Base-by-base conservation (phyloP, 768 basidiomycete species). In the Clitopilus hobsonii region DNA sequence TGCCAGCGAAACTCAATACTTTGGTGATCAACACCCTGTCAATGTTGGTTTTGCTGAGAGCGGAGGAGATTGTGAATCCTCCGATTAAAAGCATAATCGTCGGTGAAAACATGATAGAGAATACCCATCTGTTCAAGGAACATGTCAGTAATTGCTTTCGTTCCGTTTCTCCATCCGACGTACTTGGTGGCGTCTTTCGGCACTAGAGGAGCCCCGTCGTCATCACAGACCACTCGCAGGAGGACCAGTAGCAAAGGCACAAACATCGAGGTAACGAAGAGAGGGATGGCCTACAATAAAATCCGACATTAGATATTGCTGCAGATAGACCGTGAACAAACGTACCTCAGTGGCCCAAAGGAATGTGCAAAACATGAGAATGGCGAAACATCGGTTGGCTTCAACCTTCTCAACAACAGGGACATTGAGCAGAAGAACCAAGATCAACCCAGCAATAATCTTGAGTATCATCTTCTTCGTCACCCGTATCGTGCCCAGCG, bases 51-150 rank as follows among this genome's bases (percentile, higher is more conserved):
- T 98, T 98, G 73, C 89, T 91, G 22, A 99, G 74, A 0, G 95
- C 97, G 8, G 95, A 94, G 0, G 97, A 94, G 59, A 98, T 96
- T 7, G 96, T 98, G 78, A 98, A 96, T 26, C 97, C 96, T 8
- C 94, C 94, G 60, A 96, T 92, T 50, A 98, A 86, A 29, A 99
- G 89, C 92, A 98, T 96, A 70, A 99, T 97, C 0, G 95, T 99
- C 0, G 94, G 92, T 0, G 91, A 91, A 71, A 99, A 98, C 94
- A 98, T 98, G 49, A 84, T 80, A 0, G 92, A 91, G 69, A 98
- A 98, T 54, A 98, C 82, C 67, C 80, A 93, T 72, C 93, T 96
- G 56, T 51, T 30, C 13, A 48, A 55, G 22, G 32, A 38, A 25
- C 29, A 32, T 20, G 11, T 53, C 30, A 53, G 28, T 53, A 1